Evolutionary conservation across 2,329 filamentous ascomycete genomes (phyloP), one percentile per base, ranked within the genome.

Genomic region (Ophidiomyces ophidiicola): DNA sequence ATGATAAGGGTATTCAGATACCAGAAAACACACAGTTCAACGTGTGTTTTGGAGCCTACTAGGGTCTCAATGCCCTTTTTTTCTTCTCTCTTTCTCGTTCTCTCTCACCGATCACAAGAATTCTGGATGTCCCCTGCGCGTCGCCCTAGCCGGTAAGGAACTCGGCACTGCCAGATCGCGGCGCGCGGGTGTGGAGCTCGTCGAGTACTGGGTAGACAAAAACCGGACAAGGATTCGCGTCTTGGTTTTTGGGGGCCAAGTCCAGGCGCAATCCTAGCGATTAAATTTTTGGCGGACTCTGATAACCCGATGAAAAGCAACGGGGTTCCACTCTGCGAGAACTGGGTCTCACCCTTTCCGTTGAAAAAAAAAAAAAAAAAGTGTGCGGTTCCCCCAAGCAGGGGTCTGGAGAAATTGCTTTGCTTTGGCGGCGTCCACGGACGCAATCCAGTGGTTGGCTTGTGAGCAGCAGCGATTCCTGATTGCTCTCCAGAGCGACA

Each of bases 171-270:
- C 35, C 21, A 39, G 37, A 39, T 32, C 37, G 37, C 37, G 23
- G 37, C 30, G n/a, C n/a, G n/a, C n/a, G 37, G 18, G 28, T 33
- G 37, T 32, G 29, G 37, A 32, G 37, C 37, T 39, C 19, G 29
- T n/a, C 21, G 30, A 33, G 29, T 39, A 15, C 23, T 33, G 24
- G 37, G 23, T 15, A 33, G 14, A 14, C 25, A 28, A 28, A 4
- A 39, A 20, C 17, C 36, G 30, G 33, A 28, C 37, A 29, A 39
- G 37, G 37, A 15, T 39, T n/a, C 30, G 30, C 21, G 37, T 21
- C 37, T 39, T 39, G 37, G 30, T 39, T 26, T 28, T 39, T 39
- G 29, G 37, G 37, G 37, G 37, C 37, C 37, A 39, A 39, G 37
- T 39, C 37, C 6, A 12, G 30, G 30, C 26, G 19, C 21, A 28